Evolutionary conservation across 1,284 basidiomycete genomes (phyloP).

Genomic region (Ganoderma resinaceum): DNA sequence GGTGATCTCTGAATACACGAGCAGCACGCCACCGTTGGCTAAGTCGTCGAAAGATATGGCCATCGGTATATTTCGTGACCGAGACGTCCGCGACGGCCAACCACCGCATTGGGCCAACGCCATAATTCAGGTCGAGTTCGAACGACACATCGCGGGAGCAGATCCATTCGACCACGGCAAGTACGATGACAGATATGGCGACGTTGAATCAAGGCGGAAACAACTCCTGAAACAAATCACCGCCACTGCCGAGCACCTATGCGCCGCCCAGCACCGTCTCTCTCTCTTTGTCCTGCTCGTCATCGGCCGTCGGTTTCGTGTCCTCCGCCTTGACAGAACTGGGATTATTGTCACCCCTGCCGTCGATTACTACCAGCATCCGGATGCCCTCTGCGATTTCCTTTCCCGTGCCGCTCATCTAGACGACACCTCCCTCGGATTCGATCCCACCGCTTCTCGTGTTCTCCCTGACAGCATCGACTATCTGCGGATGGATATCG

Average conservation of each 20-base stretch:
- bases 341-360: slow-evolving; percentile 14
- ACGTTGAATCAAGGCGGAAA: neutral
- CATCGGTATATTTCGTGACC: neutral
- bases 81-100: neutral
- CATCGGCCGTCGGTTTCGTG: slow-evolving; percentile 1
- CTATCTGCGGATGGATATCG: slow-evolving; percentile 8
- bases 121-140: neutral
- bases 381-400: slow-evolving; percentile 8
- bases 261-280: slow-evolving; percentile 8
- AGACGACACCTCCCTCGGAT: slow-evolving; percentile 13
- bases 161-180: neutral
- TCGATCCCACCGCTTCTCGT: slow-evolving; percentile 13
- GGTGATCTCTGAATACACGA: neutral
- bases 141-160: neutral
- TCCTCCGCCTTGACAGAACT: slow-evolving; percentile 14
- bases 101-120: neutral
- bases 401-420: slow-evolving; percentile 8
- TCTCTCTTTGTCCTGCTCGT: slow-evolving; percentile 10
- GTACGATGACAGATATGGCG: neutral
- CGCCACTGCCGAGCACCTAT: neutral
- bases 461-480: neutral
- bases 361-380: slow-evolving; percentile 13
- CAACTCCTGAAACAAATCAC: neutral
- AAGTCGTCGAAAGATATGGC: neutral
- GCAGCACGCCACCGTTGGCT: no score